A percentile compares a stretch with the other conserved stretches of the same genome.
These are phyloP conservation scores for Penicillium brasilianum DNA, from an alignment of 2,329 filamentous ascomycete species.

Conservation along the genomic window DNA sequence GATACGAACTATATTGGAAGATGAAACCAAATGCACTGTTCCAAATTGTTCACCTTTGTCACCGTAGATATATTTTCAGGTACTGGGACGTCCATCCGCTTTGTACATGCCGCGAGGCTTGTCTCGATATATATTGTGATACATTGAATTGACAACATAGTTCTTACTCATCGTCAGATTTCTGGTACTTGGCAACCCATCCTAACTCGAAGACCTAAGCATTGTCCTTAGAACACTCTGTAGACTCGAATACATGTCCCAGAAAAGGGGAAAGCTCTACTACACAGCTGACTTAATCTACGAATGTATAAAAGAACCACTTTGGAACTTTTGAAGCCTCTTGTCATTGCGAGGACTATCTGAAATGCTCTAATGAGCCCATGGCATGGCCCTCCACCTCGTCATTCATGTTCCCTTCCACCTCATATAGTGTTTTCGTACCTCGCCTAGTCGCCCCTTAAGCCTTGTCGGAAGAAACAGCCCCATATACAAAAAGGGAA, in stretches of 20 bases:
- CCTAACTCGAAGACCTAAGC: no score
- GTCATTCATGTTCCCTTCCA: background rate
- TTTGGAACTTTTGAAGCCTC: constrained; percentile 12
- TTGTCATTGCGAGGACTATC: constrained; percentile 15
- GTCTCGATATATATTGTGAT: no score
- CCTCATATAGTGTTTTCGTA: background rate
- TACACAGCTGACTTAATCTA: background rate
- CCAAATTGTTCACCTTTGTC: background rate
- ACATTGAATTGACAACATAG: no score
- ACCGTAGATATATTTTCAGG: background rate
- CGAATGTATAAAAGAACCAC: background rate
- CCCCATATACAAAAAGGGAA: background rate
- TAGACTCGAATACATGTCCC: no score
- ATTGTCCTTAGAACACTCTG: no score
- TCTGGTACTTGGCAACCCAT: no score
- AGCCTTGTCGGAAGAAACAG: constrained; percentile 1
- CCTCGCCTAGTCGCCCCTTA: constrained; percentile 2
- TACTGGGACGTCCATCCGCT: no score
- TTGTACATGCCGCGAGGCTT: no score
- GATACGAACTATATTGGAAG: background rate
- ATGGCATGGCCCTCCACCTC: constrained; percentile 10
- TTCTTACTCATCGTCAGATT: no score
- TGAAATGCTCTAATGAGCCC: constrained; percentile 13
- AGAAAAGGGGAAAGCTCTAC: no score
- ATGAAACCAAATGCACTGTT: background rate